phyloP scores from a whole-genome alignment of 768 basidiomycete species.

The Tricholoma bakamatsutake region DNA sequence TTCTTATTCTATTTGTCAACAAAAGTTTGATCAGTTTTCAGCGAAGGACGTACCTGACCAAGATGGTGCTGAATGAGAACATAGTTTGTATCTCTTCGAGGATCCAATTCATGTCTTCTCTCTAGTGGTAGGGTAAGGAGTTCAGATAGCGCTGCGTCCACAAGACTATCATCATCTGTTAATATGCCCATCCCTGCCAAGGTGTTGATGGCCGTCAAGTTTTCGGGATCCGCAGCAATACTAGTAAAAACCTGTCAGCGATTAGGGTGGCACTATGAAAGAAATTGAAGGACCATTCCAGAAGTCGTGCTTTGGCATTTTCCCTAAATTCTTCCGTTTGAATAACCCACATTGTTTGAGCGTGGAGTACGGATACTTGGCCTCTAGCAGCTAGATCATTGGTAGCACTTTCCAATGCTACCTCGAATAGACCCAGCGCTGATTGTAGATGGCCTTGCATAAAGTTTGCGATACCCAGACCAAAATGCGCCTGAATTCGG shows the following conservation, averaged over 20 bases:
- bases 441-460: slow-evolving; percentile 53
- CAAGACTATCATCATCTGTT: slow-evolving; percentile 67
- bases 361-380: slow-evolving; percentile 73
- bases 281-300: slow-evolving; percentile 59
- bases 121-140: slow-evolving; percentile 66
- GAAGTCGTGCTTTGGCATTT: slow-evolving; percentile 66
- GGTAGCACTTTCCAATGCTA: slow-evolving; percentile 50
- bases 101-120: slow-evolving; percentile 60
- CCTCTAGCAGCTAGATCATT: slow-evolving; percentile 47
- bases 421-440: slow-evolving; percentile 65
- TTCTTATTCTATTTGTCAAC: slow-evolving; percentile 28
- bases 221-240: slow-evolving; percentile 71
- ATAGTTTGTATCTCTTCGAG: slow-evolving; percentile 61
- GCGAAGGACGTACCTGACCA: slow-evolving; percentile 47
- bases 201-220: slow-evolving; percentile 74
- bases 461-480: slow-evolving; percentile 68
- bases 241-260: slow-evolving; percentile 30
- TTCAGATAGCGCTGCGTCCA: slow-evolving; percentile 85
- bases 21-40: not conserved
- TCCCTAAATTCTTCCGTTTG: slow-evolving; percentile 73
- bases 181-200: slow-evolving; percentile 89
- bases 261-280: not conserved
- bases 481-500: slow-evolving; percentile 61
- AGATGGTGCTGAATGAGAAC: slow-evolving; percentile 70
- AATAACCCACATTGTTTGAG: slow-evolving; percentile 80